Evolutionary conservation across 2,329 filamentous ascomycete genomes (phyloP), one percentile per base, ranked within the genome.

Genomic region (Hypoxylon sp.): DNA sequence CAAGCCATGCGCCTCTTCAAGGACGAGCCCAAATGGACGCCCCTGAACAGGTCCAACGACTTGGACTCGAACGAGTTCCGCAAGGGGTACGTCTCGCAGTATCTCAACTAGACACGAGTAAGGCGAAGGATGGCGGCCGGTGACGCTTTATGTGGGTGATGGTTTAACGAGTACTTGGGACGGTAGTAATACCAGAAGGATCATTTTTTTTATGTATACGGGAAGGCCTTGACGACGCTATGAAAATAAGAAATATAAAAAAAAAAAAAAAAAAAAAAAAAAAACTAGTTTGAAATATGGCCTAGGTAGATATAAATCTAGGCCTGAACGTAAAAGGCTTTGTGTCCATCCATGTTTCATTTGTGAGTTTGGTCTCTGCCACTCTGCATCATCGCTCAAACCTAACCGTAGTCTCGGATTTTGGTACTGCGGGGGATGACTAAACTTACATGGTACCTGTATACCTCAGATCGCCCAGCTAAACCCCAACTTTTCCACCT

Each of bases 21-120:
- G 79, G 95, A 98, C 65, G 93, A 98, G 77, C 95, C 95, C 27
- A 97, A 98, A 78, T 99, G 95, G 95, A 98, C 92, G 29, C 90
- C 95, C 11, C 77, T 99, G 66, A 96, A 97, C 78, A 86, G 95
- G 54, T 86, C 84, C 5, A 77, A 79, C 3, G 89, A 94, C 45
- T 84, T 97, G 38, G 92, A 98, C 72, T 74, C 74, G 58, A 99
- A 98, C 76, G 77, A 82, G 48, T 90, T 88, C 73, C 86, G 95
- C 56, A 85, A 91, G 81, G 84, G 86, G 45, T 99, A 99, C 70
- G 79, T 97, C 35, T 67, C 73, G 55, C 72, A 80, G 47, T 85
- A 76, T 62, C 55, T 64, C 4, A 58, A 55, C 33, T 66, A 51
- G 35, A 48, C 27, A 38, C 29, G 17, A n/a, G 35, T 8, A 26